Evolutionary conservation across 768 basidiomycete species (phyloP), one percentile per base, ranked within the genome.

Genomic region (Amanita rimosa): DNA sequence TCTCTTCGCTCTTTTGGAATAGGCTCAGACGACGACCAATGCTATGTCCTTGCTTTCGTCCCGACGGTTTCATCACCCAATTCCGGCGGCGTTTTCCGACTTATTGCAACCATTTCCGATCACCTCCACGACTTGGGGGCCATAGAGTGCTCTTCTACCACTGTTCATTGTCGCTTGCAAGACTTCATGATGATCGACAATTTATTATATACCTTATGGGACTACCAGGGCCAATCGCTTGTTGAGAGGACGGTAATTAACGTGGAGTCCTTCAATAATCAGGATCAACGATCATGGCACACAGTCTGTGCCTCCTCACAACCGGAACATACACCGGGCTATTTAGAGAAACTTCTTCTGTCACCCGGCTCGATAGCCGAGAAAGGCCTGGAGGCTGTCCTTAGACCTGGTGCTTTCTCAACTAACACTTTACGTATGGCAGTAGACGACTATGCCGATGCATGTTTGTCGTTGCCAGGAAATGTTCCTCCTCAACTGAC

Each of bases 331-430:
- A 87, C 87, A 0, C 85, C 93, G 14, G 79, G 82, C n/a, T 83
- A 87, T 64, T 81, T 97, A 55, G 92, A 94, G 57, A 88, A 90
- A 55, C 73, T 83, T 46, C 76, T 95, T 50, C 67, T 84, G 49
- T 70, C 76, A 26, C 73, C 79, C 21, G 82, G 81, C 27, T 85
- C 86, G 2, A 63, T 94, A 57, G 73, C 83, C 0, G 82, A 82
- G 49, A 84, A 83, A 53, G 93, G 92, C 64, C 73, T 93, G 58
- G 73, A 81, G 46, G 87, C 83, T 39, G 72, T 96, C 54, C 81
- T 94, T 73, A 75, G 83, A 27, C 93, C 95, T 0, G 90, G 89
- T 17, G 73, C 89, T 45, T 97, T 96, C 65, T 94, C 94, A 7
- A 68, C 78, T 2, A 64, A 86, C 31, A 90, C 92, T 7, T 76